Evolutionary conservation across 495 filamentous ascomycete genomes (phyloP).

Genomic region (Aspergillus baeticus): DNA sequence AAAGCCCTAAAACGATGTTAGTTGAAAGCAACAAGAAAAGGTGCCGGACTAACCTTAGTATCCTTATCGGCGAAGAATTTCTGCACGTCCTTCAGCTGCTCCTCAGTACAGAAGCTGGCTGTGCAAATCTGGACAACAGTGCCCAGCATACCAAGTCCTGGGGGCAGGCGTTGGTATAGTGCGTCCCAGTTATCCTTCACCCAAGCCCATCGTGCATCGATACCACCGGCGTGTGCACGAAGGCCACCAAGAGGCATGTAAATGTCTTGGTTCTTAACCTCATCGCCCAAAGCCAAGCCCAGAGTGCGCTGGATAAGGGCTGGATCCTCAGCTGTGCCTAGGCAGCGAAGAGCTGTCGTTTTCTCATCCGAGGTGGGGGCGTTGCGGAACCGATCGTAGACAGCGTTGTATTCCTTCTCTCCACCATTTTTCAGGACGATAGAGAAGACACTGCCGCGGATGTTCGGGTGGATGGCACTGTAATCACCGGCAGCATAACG

Average conservation of each 20-base stretch:
- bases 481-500: slow-evolving; percentile 58
- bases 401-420: slow-evolving; percentile 64
- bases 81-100: slow-evolving; percentile 72
- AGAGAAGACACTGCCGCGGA: slow-evolving; percentile 61
- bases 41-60: slow-evolving; percentile 60
- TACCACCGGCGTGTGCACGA: slow-evolving; percentile 73
- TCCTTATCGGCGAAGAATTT: slow-evolving; percentile 78
- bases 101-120: slow-evolving; percentile 72
- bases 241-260: slow-evolving; percentile 84
- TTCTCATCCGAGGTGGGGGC: slow-evolving; percentile 91
- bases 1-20: slow-evolving; percentile 40
- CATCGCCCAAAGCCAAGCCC: slow-evolving; percentile 67
- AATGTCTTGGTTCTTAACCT: slow-evolving; percentile 95
- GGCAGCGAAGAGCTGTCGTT: slow-evolving; percentile 86
- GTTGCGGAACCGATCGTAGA: slow-evolving; percentile 79
- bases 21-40: neutral
- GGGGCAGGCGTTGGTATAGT: slow-evolving; percentile 72
- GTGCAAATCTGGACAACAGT: slow-evolving; percentile 82
- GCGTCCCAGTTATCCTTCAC: slow-evolving; percentile 83
- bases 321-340: slow-evolving; percentile 76
- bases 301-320: slow-evolving; percentile 82
- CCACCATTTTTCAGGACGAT: slow-evolving; percentile 62
- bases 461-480: slow-evolving; percentile 65
- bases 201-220: slow-evolving; percentile 79
- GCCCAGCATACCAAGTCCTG: slow-evolving; percentile 80